Percentiles rank a stretch among this genome's conserved stretches.
These are phyloP conservation scores for Samsoniella hepiali DNA, from an alignment of 2,329 filamentous ascomycete species.

Conservation along the genomic window DNA sequence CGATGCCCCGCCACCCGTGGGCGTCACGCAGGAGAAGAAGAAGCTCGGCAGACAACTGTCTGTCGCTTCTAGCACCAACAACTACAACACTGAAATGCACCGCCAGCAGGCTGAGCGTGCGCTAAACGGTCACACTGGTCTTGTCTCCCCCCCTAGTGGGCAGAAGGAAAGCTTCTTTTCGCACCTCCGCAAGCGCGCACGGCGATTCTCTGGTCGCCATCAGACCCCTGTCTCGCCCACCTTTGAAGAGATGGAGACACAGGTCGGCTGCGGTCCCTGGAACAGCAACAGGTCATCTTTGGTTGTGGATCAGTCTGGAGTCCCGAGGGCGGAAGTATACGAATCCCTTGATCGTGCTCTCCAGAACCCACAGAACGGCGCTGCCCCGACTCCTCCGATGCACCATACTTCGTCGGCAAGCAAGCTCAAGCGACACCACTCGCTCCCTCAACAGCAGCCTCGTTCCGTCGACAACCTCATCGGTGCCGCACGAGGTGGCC, in stretches of 20 bases:
- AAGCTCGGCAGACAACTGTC: slow-evolving; percentile 96
- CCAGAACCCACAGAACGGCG: slow-evolving; percentile 44
- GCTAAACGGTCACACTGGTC: slow-evolving; percentile 74
- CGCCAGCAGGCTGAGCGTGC: slow-evolving; percentile 88
- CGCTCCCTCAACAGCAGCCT: slow-evolving; percentile 59
- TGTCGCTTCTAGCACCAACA: slow-evolving; percentile 85
- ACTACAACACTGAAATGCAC: slow-evolving; percentile 86
- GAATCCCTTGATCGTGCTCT: slow-evolving; percentile 60
- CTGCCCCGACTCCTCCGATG: slow-evolving; percentile 49
- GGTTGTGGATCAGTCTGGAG: slow-evolving; percentile 62
- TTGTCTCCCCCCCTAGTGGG: slow-evolving; percentile 72
- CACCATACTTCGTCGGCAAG: slow-evolving; percentile 48
- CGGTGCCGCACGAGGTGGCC: slow-evolving; percentile 53
- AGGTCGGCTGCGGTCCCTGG: slow-evolving; percentile 88
- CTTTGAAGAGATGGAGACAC: slow-evolving; percentile 87
- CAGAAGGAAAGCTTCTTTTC: slow-evolving; percentile 98
- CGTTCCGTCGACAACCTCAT: slow-evolving; percentile 62
- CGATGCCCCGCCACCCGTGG: slow-evolving; percentile 18
- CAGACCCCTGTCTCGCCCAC: slow-evolving; percentile 75
- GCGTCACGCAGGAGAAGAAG: slow-evolving; percentile 65
- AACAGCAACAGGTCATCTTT: slow-evolving; percentile 81
- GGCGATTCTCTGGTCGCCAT: slow-evolving; percentile 87
- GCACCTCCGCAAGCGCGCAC: slow-evolving; percentile 87
- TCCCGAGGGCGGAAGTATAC: slow-evolving; percentile 52
- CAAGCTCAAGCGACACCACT: slow-evolving; percentile 63